Evolutionary conservation across 2,329 filamentous ascomycete genomes (phyloP), one percentile per base, ranked within the genome.

Genomic region (Colletotrichum sp.): DNA sequence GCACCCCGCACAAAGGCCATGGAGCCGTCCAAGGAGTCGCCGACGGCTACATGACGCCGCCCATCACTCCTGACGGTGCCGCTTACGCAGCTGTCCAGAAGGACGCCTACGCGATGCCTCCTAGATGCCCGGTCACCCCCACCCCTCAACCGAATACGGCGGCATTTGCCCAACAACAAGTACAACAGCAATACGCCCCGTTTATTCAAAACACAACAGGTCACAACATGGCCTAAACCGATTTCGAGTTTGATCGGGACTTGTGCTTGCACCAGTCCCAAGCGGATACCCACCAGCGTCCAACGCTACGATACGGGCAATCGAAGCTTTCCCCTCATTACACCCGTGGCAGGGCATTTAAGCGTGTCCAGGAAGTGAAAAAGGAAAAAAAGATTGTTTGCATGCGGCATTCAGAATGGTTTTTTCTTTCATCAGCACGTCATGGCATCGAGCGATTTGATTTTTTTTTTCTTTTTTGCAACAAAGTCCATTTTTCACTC

Each of bases 11-110:
- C 81, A 96, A 96, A 88, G 91, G 90, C 66, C 92, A 93, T 76
- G 93, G 92, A 78, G 88, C 90, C 68, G 86, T 87, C n/a, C 87
- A 91, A 69, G 88, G 89, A 68, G 90, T 92, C 78, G 91, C 92
- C 49, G 91, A 95, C 79, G 95, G 95, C 74, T 96, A 96, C 85
- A 90, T 96, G 79, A 97, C 95, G 18, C 95, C 95, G 30, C 95
- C 95, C 2, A 96, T 97, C 82, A 97, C 95, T 0, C 95, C 95
- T 6, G 95, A 96, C 77, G 91, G 92, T 9, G 88, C 90, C 68
- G 88, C 87, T 79, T 92, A 92, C 69, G 87, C 84, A 34, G 85
- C 85, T 65, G 84, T 85, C 80, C 83, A 84, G 66, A 89, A 89
- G 81, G 89, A 90, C 67, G 82, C 80, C 5, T 89, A 90, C 79